Conservation (phyloP, 2,329 filamentous ascomycete genomes). For the Trichophyton simii region DNA sequence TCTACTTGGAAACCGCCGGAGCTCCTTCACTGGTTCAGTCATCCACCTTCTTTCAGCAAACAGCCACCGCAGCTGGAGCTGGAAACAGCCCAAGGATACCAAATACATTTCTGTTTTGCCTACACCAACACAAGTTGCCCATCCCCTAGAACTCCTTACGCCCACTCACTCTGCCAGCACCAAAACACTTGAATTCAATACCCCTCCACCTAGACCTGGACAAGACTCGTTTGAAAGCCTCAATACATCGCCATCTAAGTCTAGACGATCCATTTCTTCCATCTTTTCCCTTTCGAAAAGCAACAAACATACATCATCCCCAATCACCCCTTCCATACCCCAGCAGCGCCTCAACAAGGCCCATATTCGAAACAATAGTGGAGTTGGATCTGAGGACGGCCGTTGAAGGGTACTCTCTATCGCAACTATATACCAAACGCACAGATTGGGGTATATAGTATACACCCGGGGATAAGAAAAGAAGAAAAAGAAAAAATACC, state of each 20-base stretch:
- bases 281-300: neutral
- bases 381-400: neutral
- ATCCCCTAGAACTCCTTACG: neutral
- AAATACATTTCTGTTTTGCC: neutral
- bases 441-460: neutral
- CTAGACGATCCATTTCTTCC: neutral
- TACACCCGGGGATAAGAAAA: neutral
- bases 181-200: conserved; percentile 2
- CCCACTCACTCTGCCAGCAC: neutral
- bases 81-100: neutral
- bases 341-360: neutral
- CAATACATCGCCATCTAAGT: neutral
- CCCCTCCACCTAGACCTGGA: neutral
- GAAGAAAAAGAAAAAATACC: neutral
- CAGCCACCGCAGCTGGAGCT: neutral
- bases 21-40: conserved; percentile 3
- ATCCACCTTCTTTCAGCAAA: conserved; percentile 1
- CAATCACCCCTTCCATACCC: neutral
- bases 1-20: neutral
- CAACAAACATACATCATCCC: neutral
- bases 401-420: neutral
- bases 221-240: neutral
- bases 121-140: neutral
- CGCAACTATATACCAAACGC: neutral
- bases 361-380: neutral